Evolutionary conservation across 1,284 basidiomycete species (phyloP), one percentile per base, ranked within the genome.

Genomic region (Schizophyllum amplum): DNA sequence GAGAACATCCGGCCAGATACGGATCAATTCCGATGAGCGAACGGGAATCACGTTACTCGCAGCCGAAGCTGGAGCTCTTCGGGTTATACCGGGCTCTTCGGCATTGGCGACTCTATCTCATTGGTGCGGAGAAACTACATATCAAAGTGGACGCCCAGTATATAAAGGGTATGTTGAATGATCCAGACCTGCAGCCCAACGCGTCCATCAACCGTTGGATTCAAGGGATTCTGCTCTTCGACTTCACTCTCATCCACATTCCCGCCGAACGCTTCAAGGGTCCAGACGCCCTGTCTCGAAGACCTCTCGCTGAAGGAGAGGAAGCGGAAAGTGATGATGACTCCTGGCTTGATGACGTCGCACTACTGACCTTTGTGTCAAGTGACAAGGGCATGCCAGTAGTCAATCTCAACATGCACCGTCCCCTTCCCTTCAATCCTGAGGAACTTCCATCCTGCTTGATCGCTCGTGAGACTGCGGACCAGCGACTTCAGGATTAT

Each of bases 121-220:
- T 74, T 15, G 74, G 75, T 0, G 54, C 71, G 0, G 56, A 60
- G 3, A 71, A 71, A 7, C 63, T 77, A 1, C 50, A 65, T 4
- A 65, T 77, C 0, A 71, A 77, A 55, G 67, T 72, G 0, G 72
- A 76, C 54, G 72, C 72, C 0, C 60, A 65, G 15, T 76, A 72
- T 55, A 70, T 78, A 47, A 67, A 72, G 26, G 74, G 72, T 0
- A 78, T 77, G 75, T 60, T 78, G 4, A 68, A 72, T 51, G 72
- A 76, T 20, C 76, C 75, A 0, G 71, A 75, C 47, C 62, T 73
- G 0, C 62, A 67, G 1, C 74, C 71, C 0, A 70, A 66, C 9
- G 65, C 66, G 0, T 62, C 66, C 0, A 71, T 77, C 4, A 77
- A 76, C 51, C 47, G 66, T 0, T 79, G 76, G 74, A 74, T 78